Conservation (phyloP, 2,329 filamentous ascomycete species). For the Ceratocystiopsis brevicomis region DNA sequence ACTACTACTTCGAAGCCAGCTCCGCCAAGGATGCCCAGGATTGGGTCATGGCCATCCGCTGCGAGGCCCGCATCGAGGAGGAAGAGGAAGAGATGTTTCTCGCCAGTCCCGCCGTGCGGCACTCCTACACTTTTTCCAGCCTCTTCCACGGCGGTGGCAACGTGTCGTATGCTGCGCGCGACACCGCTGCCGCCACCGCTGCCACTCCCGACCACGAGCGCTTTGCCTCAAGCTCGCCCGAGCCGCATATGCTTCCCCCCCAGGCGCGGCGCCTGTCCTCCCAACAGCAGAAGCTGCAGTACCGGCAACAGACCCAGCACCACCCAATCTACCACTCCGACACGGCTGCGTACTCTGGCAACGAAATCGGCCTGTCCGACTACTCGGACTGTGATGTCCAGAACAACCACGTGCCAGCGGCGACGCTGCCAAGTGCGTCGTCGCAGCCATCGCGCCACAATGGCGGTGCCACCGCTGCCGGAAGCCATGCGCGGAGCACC, state of each 20-base stretch:
- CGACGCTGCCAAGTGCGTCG: no score
- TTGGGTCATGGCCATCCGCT: constrained; percentile 71
- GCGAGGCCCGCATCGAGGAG: constrained; percentile 67
- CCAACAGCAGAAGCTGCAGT: constrained; percentile 17
- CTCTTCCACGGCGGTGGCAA: constrained; percentile 2
- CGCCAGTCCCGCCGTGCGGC: constrained; percentile 41
- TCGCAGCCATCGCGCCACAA: no score
- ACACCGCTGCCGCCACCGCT: constrained; percentile 5
- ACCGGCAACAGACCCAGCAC: not conserved
- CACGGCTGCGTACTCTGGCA: constrained; percentile 43
- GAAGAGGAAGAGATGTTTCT: constrained; percentile 71
- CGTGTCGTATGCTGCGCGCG: not conserved
- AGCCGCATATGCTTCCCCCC: constrained; percentile 26
- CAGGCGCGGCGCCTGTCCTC: not conserved
- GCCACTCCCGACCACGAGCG: constrained; percentile 20
- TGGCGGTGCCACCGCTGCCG: constrained; percentile 22
- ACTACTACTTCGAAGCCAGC: constrained; percentile 72
- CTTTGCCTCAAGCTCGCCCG: constrained; percentile 40
- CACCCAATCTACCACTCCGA: constrained; percentile 25
- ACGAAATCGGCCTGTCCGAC: constrained; percentile 64
- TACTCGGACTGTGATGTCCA: constrained; percentile 53
- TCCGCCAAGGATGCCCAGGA: constrained; percentile 57
- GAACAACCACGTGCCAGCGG: no score
- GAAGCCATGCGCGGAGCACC: constrained; percentile 21
- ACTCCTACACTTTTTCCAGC: constrained; percentile 19